Base-by-base conservation (phyloP, 2,329 filamentous ascomycete species). In the Colletotrichum tofieldiae region DNA sequence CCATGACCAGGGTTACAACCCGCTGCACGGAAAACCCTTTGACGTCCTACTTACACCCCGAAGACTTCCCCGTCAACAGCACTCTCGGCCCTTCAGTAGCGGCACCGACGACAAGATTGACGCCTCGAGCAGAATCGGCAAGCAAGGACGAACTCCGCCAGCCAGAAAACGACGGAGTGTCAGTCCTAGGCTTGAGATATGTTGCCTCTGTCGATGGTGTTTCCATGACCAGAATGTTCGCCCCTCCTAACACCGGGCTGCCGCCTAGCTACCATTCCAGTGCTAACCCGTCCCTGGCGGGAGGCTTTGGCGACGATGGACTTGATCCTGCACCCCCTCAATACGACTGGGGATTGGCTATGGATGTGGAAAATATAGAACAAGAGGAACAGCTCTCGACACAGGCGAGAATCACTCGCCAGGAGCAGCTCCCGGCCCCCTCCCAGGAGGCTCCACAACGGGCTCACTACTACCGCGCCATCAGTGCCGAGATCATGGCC, bases 221-320 rank as follows among this genome's bases (percentile, higher is more conserved):
- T 8, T 75, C 77, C 20, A 75, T 78, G 45, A 76, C 67, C 69
- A 78, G 77, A 67, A 81, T 80, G 77, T 76, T 78, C 37, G 76
- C 74, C 14, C 47, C 74, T 6, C 67, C 74, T 20, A 68, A 76
- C 35, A 41, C 37, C 11, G 66, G 39, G 45, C 59, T 39, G 16
- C 65, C 70, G 47, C 66, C 70, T 11, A 71, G 66, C 14, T 65
- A 79, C 29, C 82, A 83, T 58, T 77, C 78, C 11, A 74, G 75
- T 7, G 71, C 82, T 26, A 82, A 77, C 58, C 75, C 79, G 6
- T 76, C 76, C 20, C 80, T 81, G 18, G 77, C 81, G 71, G 73
- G 74, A 20, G 77, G 77, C 2, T 82, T 81, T 52, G 79, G 76
- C 20, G 75, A 75, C n/a, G 80, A 82, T 7, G 39, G 76, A 77